These are phyloP conservation scores for Vitis riparia DNA, from an alignment of 164 flowering plant species.

Conservation along the genomic window DNA sequence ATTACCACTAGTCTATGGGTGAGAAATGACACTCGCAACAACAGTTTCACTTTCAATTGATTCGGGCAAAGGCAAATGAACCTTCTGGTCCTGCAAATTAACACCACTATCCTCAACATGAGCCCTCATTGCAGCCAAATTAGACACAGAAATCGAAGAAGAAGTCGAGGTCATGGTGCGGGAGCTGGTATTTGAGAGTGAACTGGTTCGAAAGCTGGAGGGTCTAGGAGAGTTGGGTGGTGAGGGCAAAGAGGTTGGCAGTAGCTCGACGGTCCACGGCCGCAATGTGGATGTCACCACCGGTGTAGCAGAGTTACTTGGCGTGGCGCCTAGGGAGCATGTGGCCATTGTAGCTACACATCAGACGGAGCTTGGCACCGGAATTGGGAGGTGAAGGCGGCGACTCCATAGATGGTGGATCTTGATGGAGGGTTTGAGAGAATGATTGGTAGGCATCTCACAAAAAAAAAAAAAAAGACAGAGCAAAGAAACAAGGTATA, in stretches of 20 bases:
- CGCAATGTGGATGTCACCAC: conserved; percentile 52
- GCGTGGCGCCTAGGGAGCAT: conserved; percentile 35
- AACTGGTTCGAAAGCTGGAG: conserved; percentile 27
- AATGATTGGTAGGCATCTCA: too few relatives aligned
- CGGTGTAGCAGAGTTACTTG: conserved; percentile 40
- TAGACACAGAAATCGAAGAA: conserved; percentile 42
- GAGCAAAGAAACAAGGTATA: too few relatives aligned
- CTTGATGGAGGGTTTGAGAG: not conserved
- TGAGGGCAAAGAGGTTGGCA: conserved; percentile 22
- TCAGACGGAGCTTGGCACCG: conserved; percentile 37
- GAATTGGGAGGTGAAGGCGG: conserved; percentile 6
- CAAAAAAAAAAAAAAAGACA: not conserved
- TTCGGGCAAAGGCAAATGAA: conserved; percentile 25
- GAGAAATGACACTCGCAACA: conserved; percentile 13
- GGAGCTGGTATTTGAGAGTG: conserved; percentile 47
- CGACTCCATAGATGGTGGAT: conserved; percentile 10
- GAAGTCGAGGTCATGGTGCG: conserved; percentile 42
- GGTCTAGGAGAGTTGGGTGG: conserved; percentile 24
- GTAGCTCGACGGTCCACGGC: conserved; percentile 23
- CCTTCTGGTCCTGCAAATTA: conserved; percentile 16
- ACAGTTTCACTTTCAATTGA: conserved; percentile 30
- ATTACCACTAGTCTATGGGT: conserved; percentile 10
- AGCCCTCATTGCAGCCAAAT: conserved; percentile 33
- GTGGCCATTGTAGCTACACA: conserved; percentile 54
- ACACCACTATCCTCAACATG: conserved; percentile 21